These are phyloP conservation scores for Urostyla sp. DNA, from an alignment of 73 alveolate species.

Conservation along the genomic window DNA sequence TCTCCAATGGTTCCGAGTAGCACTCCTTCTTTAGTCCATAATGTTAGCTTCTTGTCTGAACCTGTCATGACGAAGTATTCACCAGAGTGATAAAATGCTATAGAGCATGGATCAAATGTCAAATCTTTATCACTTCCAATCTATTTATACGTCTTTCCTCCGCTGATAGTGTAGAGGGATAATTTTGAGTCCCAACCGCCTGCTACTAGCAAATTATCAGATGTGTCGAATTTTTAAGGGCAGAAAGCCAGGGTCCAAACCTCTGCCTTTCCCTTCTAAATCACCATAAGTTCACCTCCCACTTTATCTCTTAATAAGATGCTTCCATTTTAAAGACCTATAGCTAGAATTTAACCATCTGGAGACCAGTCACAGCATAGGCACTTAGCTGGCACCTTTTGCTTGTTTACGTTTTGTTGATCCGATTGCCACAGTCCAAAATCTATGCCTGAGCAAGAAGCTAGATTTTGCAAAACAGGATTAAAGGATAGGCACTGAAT, in stretches of 20 bases:
- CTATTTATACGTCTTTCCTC: conserved; percentile 69
- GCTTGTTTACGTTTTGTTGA: conserved; percentile 66
- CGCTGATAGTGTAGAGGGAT: conserved; percentile 65
- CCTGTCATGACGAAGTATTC: conserved; percentile 82
- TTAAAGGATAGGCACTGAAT: conserved; percentile 84
- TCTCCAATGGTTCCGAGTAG: conserved; percentile 77
- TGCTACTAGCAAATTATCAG: conserved; percentile 77
- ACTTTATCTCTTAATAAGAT: conserved; percentile 70
- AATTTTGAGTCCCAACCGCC: conserved; percentile 93
- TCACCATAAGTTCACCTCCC: conserved; percentile 66
- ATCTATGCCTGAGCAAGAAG: conserved; percentile 81
- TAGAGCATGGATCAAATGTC: conserved; percentile 80
- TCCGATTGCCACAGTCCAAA: conserved; percentile 82
- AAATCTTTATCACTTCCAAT: conserved; percentile 75
- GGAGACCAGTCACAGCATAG: conserved; percentile 78
- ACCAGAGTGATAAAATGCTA: conserved; percentile 74
- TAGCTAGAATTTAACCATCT: conserved; percentile 79
- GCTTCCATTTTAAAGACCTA: conserved; percentile 72
- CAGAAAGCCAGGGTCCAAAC: conserved; percentile 84
- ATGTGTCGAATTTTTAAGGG: conserved; percentile 61
- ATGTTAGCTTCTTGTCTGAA: conserved; percentile 75
- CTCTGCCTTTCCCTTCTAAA: conserved; percentile 70
- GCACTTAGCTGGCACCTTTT: conserved; percentile 66
- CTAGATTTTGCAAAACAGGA: conserved; percentile 88
- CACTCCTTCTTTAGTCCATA: conserved; percentile 83